Percentiles rank a stretch among this genome's conserved stretches.
These are phyloP conservation scores for Mortierella antarctica DNA, from an alignment of 192 early-diverging fungal genomes.

Conservation along the genomic window DNA sequence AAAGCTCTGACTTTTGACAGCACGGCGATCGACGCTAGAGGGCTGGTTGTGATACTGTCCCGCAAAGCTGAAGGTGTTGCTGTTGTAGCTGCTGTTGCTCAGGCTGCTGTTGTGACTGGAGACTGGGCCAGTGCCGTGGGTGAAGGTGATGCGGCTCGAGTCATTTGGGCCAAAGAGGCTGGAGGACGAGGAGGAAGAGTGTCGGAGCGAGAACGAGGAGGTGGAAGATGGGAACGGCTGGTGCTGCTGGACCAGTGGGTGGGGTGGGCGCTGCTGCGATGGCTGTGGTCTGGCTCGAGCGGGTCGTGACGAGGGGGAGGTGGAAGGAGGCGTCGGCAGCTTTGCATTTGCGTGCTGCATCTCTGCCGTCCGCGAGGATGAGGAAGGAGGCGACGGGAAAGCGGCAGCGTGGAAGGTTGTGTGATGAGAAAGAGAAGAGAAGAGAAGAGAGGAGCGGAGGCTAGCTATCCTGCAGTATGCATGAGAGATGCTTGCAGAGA, in stretches of 20 bases:
- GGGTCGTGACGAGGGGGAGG: background rate
- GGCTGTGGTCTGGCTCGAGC: background rate
- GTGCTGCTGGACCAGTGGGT: slow-evolving; percentile 39
- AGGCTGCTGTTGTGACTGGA: slow-evolving; percentile 9
- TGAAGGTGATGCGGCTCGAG: slow-evolving; percentile 15
- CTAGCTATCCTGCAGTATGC: too few species aligned
- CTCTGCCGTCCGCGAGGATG: too few species aligned
- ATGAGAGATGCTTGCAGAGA: too few species aligned
- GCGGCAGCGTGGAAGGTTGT: too few species aligned
- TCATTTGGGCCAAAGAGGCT: slow-evolving; percentile 42
- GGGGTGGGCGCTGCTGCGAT: slow-evolving; percentile 6
- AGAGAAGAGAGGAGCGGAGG: too few species aligned
- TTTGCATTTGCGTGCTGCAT: too few species aligned
- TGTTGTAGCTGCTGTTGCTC: slow-evolving; percentile 12
- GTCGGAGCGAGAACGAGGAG: slow-evolving; percentile 44
- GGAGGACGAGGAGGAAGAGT: slow-evolving; percentile 30
- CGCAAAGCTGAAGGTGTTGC: background rate
- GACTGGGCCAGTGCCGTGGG: background rate
- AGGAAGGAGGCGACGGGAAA: too few species aligned
- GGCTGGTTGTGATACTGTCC: background rate
- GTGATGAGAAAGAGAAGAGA: too few species aligned
- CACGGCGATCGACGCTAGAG: background rate
- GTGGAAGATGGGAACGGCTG: slow-evolving; percentile 46
- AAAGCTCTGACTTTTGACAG: background rate
- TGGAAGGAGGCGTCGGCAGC: slow-evolving; percentile 4